Base-by-base conservation (phyloP, 768 basidiomycete species). In the Phylloporus rhodoxanthus region DNA sequence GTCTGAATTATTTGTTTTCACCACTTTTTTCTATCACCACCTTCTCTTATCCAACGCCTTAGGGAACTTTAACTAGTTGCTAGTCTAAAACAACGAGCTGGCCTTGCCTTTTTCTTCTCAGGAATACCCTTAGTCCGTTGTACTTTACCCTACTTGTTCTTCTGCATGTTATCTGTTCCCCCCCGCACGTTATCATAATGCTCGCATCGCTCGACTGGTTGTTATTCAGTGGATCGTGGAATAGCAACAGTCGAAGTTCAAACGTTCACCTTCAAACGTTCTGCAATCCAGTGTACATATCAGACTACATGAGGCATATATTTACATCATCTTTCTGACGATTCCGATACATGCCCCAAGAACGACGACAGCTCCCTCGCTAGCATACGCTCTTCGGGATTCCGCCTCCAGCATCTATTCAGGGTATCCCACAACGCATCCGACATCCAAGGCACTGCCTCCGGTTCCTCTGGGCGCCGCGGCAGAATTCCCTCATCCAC, bases 401-500 rank as follows among this genome's bases (percentile, higher is more conserved):
- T 54, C 32, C 60, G 57, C 33, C 59, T 62, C 81, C 81, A 83
- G 55, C 81, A 80, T 23, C 54, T 55, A 43, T 59, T 45, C 70
- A 82, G 63, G 21, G 71, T 53, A 25, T 51, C 56, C 81, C 81
- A 82, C 20, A 81, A 40, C 5, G 57, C 68, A 48, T 80, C 75
- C 5, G 72, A 70, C 50, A 79, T 57, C 72, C 74, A 77, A 40
- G 50, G 56, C 10, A 60, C 60, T 2, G 58, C 66, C 19, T 54
- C 58, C 5, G 53, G 59, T 4, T 64, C 68, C 25, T 65, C 53
- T 29, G 82, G 82, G 10, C 76, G 68, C 0, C 56, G 60, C 2
- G 81, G 82, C 50, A 69, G 59, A 36, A 68, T 63, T 32, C 70
- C 61, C 3, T 64, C 57, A 1, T 70, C 54, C 30, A 81, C 69